These are phyloP conservation scores for Paraglomus occultum DNA, from an alignment of 192 early-diverging fungal species.

Conservation along the genomic window DNA sequence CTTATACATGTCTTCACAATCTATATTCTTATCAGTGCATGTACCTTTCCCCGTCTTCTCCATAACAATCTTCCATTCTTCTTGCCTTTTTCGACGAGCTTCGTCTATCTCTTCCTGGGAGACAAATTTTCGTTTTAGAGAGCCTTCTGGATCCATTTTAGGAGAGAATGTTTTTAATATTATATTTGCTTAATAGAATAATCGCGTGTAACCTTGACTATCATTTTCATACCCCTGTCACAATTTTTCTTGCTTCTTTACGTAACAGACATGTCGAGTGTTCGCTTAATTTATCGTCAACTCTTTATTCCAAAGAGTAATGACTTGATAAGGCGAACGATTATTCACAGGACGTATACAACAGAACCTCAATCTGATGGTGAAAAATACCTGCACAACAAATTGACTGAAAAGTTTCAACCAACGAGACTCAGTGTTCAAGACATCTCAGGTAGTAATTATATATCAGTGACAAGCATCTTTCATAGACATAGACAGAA, in stretches of 20 bases:
- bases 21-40: conserved; percentile 32
- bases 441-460: conserved; percentile 74
- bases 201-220: too few species aligned
- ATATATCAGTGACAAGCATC: background rate
- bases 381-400: conserved; percentile 74
- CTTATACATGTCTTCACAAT: background rate
- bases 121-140: conserved; percentile 15
- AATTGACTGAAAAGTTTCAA: conserved; percentile 64
- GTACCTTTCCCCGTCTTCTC: conserved; percentile 31
- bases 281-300: too few species aligned
- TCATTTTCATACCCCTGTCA: too few species aligned
- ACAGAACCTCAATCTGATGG: conserved; percentile 41
- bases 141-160: too few species aligned
- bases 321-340: too few species aligned
- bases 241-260: too few species aligned
- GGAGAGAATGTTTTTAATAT: too few species aligned
- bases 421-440: conserved; percentile 71
- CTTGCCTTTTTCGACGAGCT: conserved; percentile 34
- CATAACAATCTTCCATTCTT: conserved; percentile 38
- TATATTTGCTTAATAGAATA: too few species aligned
- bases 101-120: conserved; percentile 34
- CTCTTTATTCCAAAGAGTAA: too few species aligned
- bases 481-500: background rate
- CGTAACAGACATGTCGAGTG: too few species aligned
- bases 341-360: too few species aligned